Evolutionary conservation across 202 grass and related monocot species (phyloP).

Genomic region (Alloteropsis angusta): DNA sequence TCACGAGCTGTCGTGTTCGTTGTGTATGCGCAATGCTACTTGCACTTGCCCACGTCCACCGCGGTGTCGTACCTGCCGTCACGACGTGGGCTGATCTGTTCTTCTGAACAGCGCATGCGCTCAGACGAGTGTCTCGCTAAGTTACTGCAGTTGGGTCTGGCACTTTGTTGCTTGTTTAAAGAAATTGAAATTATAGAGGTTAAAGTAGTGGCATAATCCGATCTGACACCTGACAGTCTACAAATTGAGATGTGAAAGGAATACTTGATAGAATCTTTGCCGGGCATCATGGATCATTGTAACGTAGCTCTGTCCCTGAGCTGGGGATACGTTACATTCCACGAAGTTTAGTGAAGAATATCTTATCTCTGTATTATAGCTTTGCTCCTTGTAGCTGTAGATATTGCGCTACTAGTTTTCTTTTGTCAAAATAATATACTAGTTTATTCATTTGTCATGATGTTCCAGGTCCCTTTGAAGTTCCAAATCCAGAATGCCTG

Average conservation of each 20-base stretch:
- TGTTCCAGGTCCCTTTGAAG: background rate
- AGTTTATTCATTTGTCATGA: background rate
- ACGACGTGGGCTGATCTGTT: background rate
- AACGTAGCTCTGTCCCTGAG: background rate
- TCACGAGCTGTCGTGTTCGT: background rate
- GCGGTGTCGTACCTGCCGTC: background rate
- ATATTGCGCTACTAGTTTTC: background rate
- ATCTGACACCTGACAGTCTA: background rate
- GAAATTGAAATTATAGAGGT: background rate
- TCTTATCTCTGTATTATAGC: background rate
- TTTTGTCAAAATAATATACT: background rate
- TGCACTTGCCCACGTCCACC: background rate
- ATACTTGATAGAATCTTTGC: background rate
- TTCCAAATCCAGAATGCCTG: background rate
- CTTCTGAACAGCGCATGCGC: background rate
- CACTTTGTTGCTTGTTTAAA: background rate
- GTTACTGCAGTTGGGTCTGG: background rate
- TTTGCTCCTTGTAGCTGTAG: background rate
- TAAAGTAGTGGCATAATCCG: background rate
- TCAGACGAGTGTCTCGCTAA: background rate
- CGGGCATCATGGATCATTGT: background rate
- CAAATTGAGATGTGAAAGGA: constrained; percentile 23
- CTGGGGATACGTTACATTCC: background rate
- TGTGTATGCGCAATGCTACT: background rate
- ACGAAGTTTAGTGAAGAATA: background rate